Evolutionary conservation across 2,329 filamentous ascomycete species (phyloP).

Genomic region (Leptographium radiaticola): DNA sequence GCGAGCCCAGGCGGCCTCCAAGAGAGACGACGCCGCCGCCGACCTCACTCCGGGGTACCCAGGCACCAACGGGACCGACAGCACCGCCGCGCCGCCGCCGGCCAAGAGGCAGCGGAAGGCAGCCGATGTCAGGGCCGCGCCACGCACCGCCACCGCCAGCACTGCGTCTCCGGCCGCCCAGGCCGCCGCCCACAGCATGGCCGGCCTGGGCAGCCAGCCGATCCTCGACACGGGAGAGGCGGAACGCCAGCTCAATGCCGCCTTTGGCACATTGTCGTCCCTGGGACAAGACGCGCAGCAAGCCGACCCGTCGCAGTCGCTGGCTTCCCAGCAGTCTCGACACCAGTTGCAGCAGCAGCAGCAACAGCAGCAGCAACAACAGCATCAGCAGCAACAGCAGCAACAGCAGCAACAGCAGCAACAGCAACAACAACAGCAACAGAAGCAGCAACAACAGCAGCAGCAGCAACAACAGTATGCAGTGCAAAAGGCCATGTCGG

Average conservation of each 20-base stretch:
- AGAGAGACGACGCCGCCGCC: not conserved
- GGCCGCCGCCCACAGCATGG: not conserved
- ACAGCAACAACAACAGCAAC: not conserved
- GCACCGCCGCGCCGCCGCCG: conserved; percentile 15
- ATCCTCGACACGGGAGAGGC: conserved; percentile 4
- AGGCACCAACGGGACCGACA: conserved; percentile 1
- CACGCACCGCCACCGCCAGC: conserved; percentile 11
- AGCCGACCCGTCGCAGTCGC: conserved; percentile 5
- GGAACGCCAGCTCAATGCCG: conserved; percentile 3
- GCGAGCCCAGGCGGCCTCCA: conserved; percentile 13
- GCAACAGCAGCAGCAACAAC: conserved; percentile 3
- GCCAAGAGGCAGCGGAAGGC: conserved; percentile 26
- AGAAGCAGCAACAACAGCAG: conserved; percentile 1
- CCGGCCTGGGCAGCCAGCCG: not conserved
- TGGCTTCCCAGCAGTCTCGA: conserved; percentile 6
- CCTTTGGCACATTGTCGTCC: conserved; percentile 9
- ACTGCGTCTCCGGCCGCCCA: conserved; percentile 4
- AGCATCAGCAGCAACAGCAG: not conserved
- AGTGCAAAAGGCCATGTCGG: conserved; percentile 9
- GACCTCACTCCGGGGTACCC: not conserved
- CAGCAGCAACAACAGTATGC: conserved; percentile 2
- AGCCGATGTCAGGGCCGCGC: conserved; percentile 15
- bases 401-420: conserved; percentile 10
- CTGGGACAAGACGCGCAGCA: conserved; percentile 11
- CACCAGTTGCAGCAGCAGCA: not conserved